Evolutionary conservation across 163 green algal species (phyloP), one percentile per base, ranked within the genome.

Genomic region (Prototheca stagnorum): DNA sequence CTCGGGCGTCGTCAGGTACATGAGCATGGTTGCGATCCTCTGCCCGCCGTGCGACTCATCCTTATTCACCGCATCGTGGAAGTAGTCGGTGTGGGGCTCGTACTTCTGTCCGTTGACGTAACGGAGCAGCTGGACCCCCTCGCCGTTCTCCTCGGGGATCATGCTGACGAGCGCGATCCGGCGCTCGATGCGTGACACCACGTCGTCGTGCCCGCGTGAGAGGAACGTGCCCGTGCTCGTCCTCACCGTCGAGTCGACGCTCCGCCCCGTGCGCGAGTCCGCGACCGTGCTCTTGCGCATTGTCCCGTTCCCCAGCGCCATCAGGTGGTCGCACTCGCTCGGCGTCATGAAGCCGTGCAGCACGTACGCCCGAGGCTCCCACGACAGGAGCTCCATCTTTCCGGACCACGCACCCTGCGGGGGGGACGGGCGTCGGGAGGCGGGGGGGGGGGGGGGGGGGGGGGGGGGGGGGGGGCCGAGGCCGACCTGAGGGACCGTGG

Each of bases 101-200:
- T 92, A 92, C 54, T 86, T 79, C 57, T 89, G 68, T 6, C 77
- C 80, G 34, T 82, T 54, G 12, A 76, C 48, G 61, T 92, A 92
- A 42, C 75, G 62, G 33, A 92, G 59, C 31, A 93, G 72, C 56
- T 93, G 80, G 24, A 79, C 45, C 5, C 59, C 65, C 53, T 80
- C 72, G 1, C 72, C 72, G 27, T 80, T 73, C 21, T 75, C 67
- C 43, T 49, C 47, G 1, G 68, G 68, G 20, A 72, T 57, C 51
- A 62, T 61, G 22, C 58, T 67, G 24, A 74, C 57, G 22, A 58
- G 49, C 0, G 72, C 74, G 45, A 87, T 74, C 23, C 78, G 56
- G 25, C 72, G 51, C 64, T 89, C 79, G 23, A 89, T 76, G 23
- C 12, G 7, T 1, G 39, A 26, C 5, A 89, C 48, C 0, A 83